Evolutionary conservation across 768 basidiomycete genomes (phyloP), one percentile per base, ranked within the genome.

Genomic region (Lactifluus hygrophoroides): DNA sequence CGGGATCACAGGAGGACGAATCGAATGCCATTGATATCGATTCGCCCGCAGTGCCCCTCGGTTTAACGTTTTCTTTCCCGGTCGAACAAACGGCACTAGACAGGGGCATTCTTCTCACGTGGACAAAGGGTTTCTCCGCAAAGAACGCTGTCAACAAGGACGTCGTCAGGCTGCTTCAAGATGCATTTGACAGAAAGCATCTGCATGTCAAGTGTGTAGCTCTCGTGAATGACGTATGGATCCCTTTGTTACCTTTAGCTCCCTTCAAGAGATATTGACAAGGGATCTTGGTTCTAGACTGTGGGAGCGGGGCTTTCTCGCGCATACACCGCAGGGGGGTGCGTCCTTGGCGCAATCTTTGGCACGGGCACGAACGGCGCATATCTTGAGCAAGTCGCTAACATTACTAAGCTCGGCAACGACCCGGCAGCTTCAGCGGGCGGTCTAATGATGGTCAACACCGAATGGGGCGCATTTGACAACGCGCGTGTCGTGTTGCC

Each of bases 331-430:
- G 81, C 84, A 3, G 96, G 96, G 19, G 89, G 89, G 6, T 95
- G 91, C 66, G 75, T 93, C 16, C 80, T 94, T 34, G 89, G 87
- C 47, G 87, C 87, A 54, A 98, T 98, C 66, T 98, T 98, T 69
- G 96, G 96, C 25, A 99, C 96, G 0, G 96, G 96, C 17, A 98
- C 96, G 5, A 99, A 99, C 68, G 96, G 96, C 30, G 96, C 96
- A 11, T 99, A 96, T 72, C 82, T 99, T 49, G 95, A 98, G 70
- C 79, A 88, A 64, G 75, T 94, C 30, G 77, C 81, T 51, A 93
- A 91, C 51, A 85, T 98, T 68, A 83, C 77, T 40, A 98, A 98
- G 71, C 77, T 96, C 8, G 81, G 80, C 17, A 83, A 88, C 55
- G 77, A 73, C 43, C 74, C 81, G 25, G 81, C 79, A 6, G 80